Conservation (phyloP, 2,329 filamentous ascomycete species). For the Mycosphaerella arachidis region DNA sequence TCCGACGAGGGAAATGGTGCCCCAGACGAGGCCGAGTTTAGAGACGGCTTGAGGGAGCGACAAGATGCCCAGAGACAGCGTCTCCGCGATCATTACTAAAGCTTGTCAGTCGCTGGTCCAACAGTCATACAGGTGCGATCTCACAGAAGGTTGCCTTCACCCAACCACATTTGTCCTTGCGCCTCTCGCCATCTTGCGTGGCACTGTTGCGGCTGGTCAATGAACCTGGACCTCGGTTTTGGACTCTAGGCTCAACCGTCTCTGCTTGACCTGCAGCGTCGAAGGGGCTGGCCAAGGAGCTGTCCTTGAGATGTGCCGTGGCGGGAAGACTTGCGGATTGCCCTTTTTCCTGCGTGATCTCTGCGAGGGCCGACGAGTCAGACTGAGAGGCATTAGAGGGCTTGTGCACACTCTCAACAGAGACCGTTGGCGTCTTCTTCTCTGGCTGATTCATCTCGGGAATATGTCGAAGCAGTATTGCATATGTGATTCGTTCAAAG, state of each 20-base stretch:
- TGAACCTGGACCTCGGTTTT: neutral
- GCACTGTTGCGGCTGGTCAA: neutral
- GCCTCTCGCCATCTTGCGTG: neutral
- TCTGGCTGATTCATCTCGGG: neutral
- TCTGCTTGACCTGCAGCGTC: neutral
- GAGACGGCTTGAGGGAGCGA: conserved; percentile 52
- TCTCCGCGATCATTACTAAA: conserved; percentile 52
- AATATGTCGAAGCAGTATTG: neutral
- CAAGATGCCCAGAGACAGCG: conserved; percentile 54
- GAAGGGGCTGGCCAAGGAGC: neutral
- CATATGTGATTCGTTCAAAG: neutral
- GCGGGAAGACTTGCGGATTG: neutral
- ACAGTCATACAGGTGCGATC: neutral
- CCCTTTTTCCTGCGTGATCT: neutral
- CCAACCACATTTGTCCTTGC: conserved; percentile 1
- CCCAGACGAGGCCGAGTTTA: conserved; percentile 42
- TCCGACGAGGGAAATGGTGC: conserved; percentile 50
- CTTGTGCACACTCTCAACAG: neutral
- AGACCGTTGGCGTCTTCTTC: neutral
- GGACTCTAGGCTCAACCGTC: neutral
- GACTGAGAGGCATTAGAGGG: neutral
- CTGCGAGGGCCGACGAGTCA: neutral
- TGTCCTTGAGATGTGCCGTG: neutral
- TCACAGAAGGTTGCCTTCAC: conserved; percentile 4
- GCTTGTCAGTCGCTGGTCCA: neutral